These are phyloP conservation scores for Nigrograna mackinnonii DNA, from an alignment of 2,329 filamentous ascomycete species.

Conservation along the genomic window DNA sequence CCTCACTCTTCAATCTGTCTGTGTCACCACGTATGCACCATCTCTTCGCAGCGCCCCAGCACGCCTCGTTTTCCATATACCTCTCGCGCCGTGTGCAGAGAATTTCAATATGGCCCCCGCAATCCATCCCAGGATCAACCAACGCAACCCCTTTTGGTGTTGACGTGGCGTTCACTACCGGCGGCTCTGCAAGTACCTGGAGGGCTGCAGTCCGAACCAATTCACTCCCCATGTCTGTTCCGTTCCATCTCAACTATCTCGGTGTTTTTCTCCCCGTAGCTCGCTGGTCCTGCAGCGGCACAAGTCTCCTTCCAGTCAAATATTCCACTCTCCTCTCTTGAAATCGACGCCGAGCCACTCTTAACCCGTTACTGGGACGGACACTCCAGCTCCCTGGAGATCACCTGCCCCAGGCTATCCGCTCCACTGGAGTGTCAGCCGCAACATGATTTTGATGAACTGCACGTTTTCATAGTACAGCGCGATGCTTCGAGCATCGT, in stretches of 20 bases:
- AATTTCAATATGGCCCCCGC: constrained; percentile 20
- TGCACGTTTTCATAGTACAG: constrained; percentile 4
- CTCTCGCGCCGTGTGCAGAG: constrained; percentile 12
- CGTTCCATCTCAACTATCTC: constrained; percentile 5
- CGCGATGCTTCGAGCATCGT: too few species aligned
- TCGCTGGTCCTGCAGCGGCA: constrained; percentile 5
- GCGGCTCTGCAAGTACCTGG: constrained; percentile 16
- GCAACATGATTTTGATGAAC: constrained; percentile 4
- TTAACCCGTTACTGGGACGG: constrained; percentile 14
- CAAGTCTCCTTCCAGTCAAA: neutral
- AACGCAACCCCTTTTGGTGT: constrained; percentile 7
- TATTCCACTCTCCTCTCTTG: constrained; percentile 2
- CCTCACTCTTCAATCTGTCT: constrained; percentile 25
- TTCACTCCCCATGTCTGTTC: neutral
- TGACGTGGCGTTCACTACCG: constrained; percentile 18
- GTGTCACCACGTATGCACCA: constrained; percentile 17
- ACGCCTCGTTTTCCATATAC: constrained; percentile 11
- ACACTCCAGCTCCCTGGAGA: constrained; percentile 9
- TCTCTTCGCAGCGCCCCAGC: constrained; percentile 13
- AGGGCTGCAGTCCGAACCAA: constrained; percentile 4
- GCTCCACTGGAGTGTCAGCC: constrained; percentile 12
- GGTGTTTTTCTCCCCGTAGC: constrained; percentile 8
- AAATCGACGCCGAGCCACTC: constrained; percentile 5
- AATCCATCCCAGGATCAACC: constrained; percentile 15
- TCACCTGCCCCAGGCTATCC: constrained; percentile 7